Base-by-base conservation (phyloP, 495 filamentous ascomycete species). In the Daldinia concentrica region DNA sequence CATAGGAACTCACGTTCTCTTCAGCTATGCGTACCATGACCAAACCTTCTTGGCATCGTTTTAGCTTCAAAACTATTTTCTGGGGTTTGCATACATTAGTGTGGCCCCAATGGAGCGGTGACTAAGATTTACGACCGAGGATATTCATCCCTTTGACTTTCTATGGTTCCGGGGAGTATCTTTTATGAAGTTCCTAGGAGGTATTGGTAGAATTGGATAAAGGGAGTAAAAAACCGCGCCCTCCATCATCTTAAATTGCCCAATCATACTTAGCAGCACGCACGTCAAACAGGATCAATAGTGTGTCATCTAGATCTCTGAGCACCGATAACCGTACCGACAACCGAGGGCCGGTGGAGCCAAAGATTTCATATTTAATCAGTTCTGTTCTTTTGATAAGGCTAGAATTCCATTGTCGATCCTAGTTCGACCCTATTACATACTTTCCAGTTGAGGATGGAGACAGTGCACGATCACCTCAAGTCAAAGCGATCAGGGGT, bases 211-310 rank as follows among this genome's bases (percentile, higher is more conserved):
- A 48, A 55, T n/a, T 41, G 24, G 70, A 41, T 27, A 14, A 65
- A 66, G 15, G n/a, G 51, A 56, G 48, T 8, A 22, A 58, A 54
- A 54, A 57, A 34, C 24, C 43, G 58, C 48, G 51, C 69, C 58
- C 9, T 67, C 69, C 63, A 58, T 59, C 64, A 65, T n/a, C 17
- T 22, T 6, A 55, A 39, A 62, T 15, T 19, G 24, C 27, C 70
- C 70, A 73, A 73, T 73, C 65, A 58, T 36, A 2, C 8, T 43
- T 14, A 22, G 59, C n/a, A 58, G 24, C 50, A 62, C 36, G 61
- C 62, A 73, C 60, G 57, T 73, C 51, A 73, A 68, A 73, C 14
- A 22, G 34, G 57, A 66, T 62, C 66, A 58, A 58, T 45, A 27
- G 34, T 52, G 57, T 66, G 39, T 66, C 61, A 58, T 69, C 62